Conservation (phyloP, 345 rosid species). For the Gossypium thurberi region DNA sequence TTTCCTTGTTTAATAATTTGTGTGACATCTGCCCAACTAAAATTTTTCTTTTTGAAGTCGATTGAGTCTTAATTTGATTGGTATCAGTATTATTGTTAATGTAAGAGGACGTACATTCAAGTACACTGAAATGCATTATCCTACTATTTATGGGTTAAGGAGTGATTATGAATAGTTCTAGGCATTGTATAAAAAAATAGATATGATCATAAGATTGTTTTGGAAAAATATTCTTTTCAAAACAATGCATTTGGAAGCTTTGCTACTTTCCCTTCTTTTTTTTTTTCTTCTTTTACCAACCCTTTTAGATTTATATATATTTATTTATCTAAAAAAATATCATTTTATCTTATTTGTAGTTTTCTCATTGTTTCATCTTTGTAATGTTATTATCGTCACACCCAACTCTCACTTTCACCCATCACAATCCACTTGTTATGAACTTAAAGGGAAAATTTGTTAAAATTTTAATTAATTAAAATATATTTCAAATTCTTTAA, state of each 20-base stretch:
- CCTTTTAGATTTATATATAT: background rate
- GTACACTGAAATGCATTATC: no score
- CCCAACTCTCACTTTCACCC: background rate
- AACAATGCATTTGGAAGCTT: background rate
- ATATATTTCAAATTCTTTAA: no score
- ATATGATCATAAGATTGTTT: no score
- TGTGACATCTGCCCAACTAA: no score
- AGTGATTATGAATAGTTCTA: no score
- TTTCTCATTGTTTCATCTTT: background rate
- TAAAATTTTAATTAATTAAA: no score
- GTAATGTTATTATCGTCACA: background rate
- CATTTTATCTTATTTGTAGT: background rate
- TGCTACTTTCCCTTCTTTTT: background rate
- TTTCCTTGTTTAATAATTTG: no score
- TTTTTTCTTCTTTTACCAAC: background rate
- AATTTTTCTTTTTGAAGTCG: no score
- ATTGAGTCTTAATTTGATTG: no score
- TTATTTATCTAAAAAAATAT: background rate
- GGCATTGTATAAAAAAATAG: rapidly evolving
- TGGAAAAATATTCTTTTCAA: background rate
- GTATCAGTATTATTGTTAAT: no score
- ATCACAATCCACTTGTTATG: background rate
- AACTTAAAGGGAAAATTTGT: no score
- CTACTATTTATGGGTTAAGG: rapidly evolving
- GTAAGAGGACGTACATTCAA: rapidly evolving